These are phyloP conservation scores for Ustilago hordei DNA, from an alignment of 1,284 basidiomycete species.

Conservation along the genomic window DNA sequence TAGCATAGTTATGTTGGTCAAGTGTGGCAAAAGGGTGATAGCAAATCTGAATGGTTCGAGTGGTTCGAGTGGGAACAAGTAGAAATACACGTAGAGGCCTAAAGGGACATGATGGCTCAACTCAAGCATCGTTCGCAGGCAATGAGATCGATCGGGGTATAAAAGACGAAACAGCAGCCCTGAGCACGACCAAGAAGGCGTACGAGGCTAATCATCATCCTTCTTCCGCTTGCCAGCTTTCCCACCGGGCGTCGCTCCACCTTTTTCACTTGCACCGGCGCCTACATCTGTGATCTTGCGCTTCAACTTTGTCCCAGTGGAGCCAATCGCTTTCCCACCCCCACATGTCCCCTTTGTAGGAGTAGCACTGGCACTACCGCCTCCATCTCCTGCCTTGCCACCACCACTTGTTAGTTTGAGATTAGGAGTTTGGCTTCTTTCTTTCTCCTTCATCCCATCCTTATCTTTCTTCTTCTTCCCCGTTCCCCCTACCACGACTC, in stretches of 20 bases:
- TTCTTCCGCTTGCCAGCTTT: conserved; percentile 47
- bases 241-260: conserved; percentile 15
- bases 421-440: conserved; percentile 24
- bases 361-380: conserved; percentile 11
- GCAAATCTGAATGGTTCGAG: too few species aligned
- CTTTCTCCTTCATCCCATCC: conserved; percentile 26
- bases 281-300: conserved; percentile 34
- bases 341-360: conserved; percentile 13
- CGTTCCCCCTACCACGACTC: neutral
- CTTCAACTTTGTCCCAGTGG: conserved; percentile 38
- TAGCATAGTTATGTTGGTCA: too few species aligned
- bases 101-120: too few species aligned
- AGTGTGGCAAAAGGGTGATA: too few species aligned
- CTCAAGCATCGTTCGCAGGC: neutral
- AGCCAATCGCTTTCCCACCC: conserved; percentile 6
- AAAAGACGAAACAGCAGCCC: neutral
- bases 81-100: too few species aligned
- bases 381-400: conserved; percentile 13
- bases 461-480: conserved; percentile 34
- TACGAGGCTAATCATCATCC: conserved; percentile 35
- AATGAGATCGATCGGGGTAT: neutral
- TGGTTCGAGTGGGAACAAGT: too few species aligned
- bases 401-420: conserved; percentile 17
- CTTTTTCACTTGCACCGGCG: neutral
- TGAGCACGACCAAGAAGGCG: too few species aligned